Evolutionary conservation across 2,329 filamentous ascomycete species (phyloP).

Genomic region (Cytospora schulzeri): DNA sequence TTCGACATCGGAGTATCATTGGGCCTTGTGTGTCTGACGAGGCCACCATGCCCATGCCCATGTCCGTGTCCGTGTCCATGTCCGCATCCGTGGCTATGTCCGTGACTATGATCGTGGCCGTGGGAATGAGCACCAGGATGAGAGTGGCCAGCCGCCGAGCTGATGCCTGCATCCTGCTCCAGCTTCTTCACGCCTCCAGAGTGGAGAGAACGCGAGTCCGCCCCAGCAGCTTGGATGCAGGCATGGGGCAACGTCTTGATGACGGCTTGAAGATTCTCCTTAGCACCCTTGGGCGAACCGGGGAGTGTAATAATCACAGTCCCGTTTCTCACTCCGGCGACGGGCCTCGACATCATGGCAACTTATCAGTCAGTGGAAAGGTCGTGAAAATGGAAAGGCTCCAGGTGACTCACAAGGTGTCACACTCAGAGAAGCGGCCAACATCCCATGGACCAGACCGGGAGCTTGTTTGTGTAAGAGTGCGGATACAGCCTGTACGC

Average conservation of each 20-base stretch:
- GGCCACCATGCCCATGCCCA: conserved; percentile 63
- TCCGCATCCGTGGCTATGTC: conserved; percentile 52
- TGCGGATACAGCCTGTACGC: conserved; percentile 68
- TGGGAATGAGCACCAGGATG: conserved; percentile 37
- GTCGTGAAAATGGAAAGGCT: not conserved
- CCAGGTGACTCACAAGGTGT: conserved; percentile 74
- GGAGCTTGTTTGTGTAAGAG: conserved; percentile 84
- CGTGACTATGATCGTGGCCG: conserved; percentile 40
- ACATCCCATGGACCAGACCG: conserved; percentile 93
- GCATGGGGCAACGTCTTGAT: conserved; percentile 92
- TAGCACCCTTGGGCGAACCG: conserved; percentile 92
- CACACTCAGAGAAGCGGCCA: conserved; percentile 78
- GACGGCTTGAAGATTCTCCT: conserved; percentile 87
- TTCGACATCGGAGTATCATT: conserved; percentile 60
- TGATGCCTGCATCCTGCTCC: conserved; percentile 77
- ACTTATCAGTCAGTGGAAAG: conserved; percentile 56
- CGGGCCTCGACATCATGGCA: conserved; percentile 93
- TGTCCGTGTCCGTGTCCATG: conserved; percentile 59
- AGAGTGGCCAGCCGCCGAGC: conserved; percentile 32
- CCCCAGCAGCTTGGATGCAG: conserved; percentile 85
- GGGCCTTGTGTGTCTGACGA: conserved; percentile 72
- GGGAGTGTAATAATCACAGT: conserved; percentile 87
- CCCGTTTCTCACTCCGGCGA: conserved; percentile 81
- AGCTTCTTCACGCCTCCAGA: conserved; percentile 79
- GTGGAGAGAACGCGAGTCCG: conserved; percentile 78